These are phyloP conservation scores for Mucor plumbeus DNA, from an alignment of 371 early-diverging fungal genomes.

Conservation along the genomic window DNA sequence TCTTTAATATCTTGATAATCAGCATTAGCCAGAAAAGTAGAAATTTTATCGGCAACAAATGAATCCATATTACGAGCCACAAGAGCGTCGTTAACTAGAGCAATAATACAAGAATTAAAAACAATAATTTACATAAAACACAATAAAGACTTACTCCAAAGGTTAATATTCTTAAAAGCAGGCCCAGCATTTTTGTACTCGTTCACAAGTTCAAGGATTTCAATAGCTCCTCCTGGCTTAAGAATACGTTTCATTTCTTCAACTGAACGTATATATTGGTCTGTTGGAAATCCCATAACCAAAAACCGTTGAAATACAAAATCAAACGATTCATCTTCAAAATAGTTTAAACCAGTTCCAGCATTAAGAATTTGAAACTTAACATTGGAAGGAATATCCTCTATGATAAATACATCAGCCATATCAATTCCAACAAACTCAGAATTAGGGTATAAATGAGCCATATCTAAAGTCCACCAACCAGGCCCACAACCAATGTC, in stretches of 20 bases:
- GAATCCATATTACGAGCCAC: slow-evolving; percentile 39
- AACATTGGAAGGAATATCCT: slow-evolving; percentile 37
- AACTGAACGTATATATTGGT: slow-evolving; percentile 37
- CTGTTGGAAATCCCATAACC: slow-evolving; percentile 47
- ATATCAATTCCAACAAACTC: slow-evolving; percentile 53
- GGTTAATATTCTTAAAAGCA: slow-evolving; percentile 33
- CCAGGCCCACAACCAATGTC: slow-evolving; percentile 59
- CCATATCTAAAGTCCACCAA: slow-evolving; percentile 58
- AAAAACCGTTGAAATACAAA: slow-evolving; percentile 56
- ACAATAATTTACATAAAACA: background rate
- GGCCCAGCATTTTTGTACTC: slow-evolving; percentile 39
- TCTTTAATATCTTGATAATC: slow-evolving; percentile 33
- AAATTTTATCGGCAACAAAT: slow-evolving; percentile 47
- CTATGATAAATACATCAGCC: slow-evolving; percentile 42
- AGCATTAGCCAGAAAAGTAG: slow-evolving; percentile 29
- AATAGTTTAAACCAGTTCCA: slow-evolving; percentile 33
- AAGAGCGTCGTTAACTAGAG: slow-evolving; percentile 42
- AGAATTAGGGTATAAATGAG: slow-evolving; percentile 46
- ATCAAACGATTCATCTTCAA: slow-evolving; percentile 45
- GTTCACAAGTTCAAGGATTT: slow-evolving; percentile 48
- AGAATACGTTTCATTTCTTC: slow-evolving; percentile 49
- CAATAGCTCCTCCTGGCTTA: slow-evolving; percentile 46
- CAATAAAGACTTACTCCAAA: slow-evolving; percentile 43
- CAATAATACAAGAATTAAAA: background rate
- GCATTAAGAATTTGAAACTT: slow-evolving; percentile 41